phyloP scores from a whole-genome alignment of 805 yeast species.

The Hanseniaspora singularis region DNA sequence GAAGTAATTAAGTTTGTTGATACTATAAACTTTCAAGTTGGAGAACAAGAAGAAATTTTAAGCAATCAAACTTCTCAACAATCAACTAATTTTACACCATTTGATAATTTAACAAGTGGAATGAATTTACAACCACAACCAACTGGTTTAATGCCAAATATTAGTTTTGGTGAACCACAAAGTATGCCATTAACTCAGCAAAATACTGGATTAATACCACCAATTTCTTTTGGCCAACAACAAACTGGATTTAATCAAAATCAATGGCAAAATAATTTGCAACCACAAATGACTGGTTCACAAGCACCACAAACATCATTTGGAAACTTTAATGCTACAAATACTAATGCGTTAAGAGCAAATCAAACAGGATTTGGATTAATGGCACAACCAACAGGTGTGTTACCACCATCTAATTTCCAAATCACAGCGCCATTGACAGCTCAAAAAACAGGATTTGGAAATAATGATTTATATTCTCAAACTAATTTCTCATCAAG shows the following conservation, averaged over 20 bases:
- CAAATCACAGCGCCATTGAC: constrained; percentile 28
- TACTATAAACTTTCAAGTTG: constrained; percentile 68
- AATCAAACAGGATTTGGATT: constrained; percentile 41
- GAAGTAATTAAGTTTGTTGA: constrained; percentile 87
- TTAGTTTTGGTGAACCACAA: constrained; percentile 27
- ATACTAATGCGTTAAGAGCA: constrained; percentile 33
- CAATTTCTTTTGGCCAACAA: constrained; percentile 28
- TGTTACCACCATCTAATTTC: constrained; percentile 37
- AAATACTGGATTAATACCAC: constrained; percentile 34
- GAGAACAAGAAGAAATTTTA: constrained; percentile 34
- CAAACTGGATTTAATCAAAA: constrained; percentile 18
- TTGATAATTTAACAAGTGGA: constrained; percentile 29
- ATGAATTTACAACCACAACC: constrained; percentile 29
- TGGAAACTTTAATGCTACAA: constrained; percentile 27
- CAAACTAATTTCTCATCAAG: constrained; percentile 29
- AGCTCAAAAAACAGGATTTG: constrained; percentile 37
- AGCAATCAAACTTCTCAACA: constrained; percentile 11
- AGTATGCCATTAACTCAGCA: constrained; percentile 32
- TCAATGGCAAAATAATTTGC: constrained; percentile 22
- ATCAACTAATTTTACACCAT: constrained; percentile 29
- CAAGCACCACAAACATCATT: constrained; percentile 27
- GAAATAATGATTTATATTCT: constrained; percentile 32
- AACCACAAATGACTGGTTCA: constrained; percentile 35
- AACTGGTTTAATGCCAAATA: constrained; percentile 31
- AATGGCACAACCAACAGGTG: constrained; percentile 60